Percentiles rank a stretch among this genome's conserved stretches.
Conservation (phyloP, 805 yeast genomes). For the Yamadazyma olivae region DNA sequence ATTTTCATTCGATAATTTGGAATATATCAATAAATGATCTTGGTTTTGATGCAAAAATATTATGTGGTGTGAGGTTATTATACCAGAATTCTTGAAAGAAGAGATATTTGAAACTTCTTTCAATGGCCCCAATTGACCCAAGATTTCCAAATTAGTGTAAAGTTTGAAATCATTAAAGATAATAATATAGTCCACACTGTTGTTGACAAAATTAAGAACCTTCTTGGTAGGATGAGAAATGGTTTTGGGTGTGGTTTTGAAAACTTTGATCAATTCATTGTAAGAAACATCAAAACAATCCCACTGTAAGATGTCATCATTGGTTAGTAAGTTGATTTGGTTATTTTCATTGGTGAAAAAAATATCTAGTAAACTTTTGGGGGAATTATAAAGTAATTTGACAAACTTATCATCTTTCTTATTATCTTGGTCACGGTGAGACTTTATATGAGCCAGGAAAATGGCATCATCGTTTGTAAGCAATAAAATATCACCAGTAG, state of each 20-base stretch:
- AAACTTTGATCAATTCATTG: conserved; percentile 26
- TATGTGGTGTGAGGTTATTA: conserved; percentile 30
- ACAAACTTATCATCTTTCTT: conserved; percentile 36
- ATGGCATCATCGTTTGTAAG: conserved; percentile 28
- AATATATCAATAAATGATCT: conserved; percentile 20
- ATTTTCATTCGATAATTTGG: conserved; percentile 23
- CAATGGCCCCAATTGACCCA: conserved; percentile 16
- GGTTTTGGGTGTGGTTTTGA: conserved; percentile 19
- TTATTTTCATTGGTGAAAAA: conserved; percentile 18
- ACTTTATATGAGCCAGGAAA: conserved; percentile 23
- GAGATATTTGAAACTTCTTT: neutral
- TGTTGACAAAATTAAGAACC: conserved; percentile 3
- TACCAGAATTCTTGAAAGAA: neutral
- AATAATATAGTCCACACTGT: conserved; percentile 1
- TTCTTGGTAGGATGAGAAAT: conserved; percentile 2
- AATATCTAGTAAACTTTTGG: conserved; percentile 15
- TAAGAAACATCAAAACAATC: conserved; percentile 29
- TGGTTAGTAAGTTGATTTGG: conserved; percentile 21
- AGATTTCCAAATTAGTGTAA: conserved; percentile 3
- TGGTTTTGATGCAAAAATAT: conserved; percentile 16
- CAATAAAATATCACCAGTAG: conserved; percentile 29
- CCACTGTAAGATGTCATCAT: conserved; percentile 24
- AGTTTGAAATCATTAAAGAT: conserved; percentile 3
- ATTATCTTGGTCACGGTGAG: conserved; percentile 24
- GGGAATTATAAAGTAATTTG: conserved; percentile 22